These are phyloP conservation scores for Podaxis mareebaensis DNA, from an alignment of 768 basidiomycete species.

Conservation along the genomic window DNA sequence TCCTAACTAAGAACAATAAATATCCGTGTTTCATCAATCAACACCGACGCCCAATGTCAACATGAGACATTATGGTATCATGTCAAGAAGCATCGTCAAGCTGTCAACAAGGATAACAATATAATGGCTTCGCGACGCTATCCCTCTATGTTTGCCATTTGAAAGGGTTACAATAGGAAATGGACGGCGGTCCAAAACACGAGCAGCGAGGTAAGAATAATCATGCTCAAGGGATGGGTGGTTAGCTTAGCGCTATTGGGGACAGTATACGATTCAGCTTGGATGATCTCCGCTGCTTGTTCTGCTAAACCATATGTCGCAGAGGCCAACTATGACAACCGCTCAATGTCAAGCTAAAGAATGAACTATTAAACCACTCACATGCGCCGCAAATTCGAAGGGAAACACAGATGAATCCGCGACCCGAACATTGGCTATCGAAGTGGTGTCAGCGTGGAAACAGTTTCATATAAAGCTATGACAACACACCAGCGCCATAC, in stretches of 20 bases:
- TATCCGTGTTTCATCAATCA: background rate
- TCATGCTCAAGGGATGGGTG: background rate
- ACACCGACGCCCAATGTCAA: background rate
- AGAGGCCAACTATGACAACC: slow-evolving; percentile 25
- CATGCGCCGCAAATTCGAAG: slow-evolving; percentile 38
- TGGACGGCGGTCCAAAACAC: background rate
- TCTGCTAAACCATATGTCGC: slow-evolving; percentile 31
- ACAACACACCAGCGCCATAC: slow-evolving; percentile 28
- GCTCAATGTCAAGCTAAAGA: background rate
- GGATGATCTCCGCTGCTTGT: slow-evolving; percentile 26
- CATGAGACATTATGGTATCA: background rate
- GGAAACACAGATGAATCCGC: slow-evolving; percentile 60
- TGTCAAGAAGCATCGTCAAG: background rate
- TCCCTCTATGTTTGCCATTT: background rate
- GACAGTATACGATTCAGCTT: slow-evolving; percentile 20
- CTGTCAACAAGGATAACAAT: background rate
- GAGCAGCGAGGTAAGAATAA: background rate
- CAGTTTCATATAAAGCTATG: background rate
- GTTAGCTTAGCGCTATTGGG: slow-evolving; percentile 9
- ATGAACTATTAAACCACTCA: slow-evolving; percentile 16
- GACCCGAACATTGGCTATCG: slow-evolving; percentile 52
- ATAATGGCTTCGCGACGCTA: background rate
- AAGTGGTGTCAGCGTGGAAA: background rate
- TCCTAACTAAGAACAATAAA: background rate
- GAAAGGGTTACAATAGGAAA: background rate